Evolutionary conservation across 371 early-diverging fungal genomes (phyloP).

Genomic region (Conidiobolus coronatus): DNA sequence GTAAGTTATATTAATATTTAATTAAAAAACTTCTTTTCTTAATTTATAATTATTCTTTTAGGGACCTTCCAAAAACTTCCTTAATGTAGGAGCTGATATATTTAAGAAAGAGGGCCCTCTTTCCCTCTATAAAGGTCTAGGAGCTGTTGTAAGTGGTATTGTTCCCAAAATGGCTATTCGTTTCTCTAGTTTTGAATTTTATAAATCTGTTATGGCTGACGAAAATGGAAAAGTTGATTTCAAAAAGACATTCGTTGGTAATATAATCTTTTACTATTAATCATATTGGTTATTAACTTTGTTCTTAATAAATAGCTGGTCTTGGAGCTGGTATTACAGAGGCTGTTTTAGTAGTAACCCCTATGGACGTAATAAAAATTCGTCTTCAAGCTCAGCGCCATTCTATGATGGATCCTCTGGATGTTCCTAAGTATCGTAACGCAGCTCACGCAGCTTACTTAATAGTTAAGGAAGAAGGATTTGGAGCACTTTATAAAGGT

Average conservation of each 20-base stretch:
- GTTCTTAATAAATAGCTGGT: constrained; percentile 35
- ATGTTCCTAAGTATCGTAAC: constrained; percentile 89
- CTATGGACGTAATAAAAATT: constrained; percentile 94
- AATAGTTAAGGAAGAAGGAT: constrained; percentile 81
- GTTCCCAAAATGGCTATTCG: constrained; percentile 98
- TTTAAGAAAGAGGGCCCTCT: constrained; percentile 68
- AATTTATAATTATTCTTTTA: neutral
- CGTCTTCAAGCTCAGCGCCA: constrained; percentile 90
- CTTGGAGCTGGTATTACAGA: constrained; percentile 91
- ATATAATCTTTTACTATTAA: no score
- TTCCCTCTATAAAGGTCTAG: constrained; percentile 91
- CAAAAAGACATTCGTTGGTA: constrained; percentile 58
- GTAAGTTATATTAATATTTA: constrained; percentile 6
- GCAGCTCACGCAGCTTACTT: constrained; percentile 81
- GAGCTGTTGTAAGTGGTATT: constrained; percentile 92
- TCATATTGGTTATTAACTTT: neutral
- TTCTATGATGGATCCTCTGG: constrained; percentile 88
- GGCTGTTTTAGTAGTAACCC: constrained; percentile 87
- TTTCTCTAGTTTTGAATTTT: constrained; percentile 86
- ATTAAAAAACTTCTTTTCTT: constrained; percentile 1
- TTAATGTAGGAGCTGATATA: constrained; percentile 66
- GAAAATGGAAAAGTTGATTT: constrained; percentile 39
- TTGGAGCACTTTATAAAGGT: constrained; percentile 82
- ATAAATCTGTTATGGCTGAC: constrained; percentile 65
- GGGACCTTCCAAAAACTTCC: constrained; percentile 23